A percentile compares a stretch with the other conserved stretches of the same genome.
phyloP scores from a whole-genome alignment of 2,329 filamentous ascomycete species.

The Stachybotrys elegans region DNA sequence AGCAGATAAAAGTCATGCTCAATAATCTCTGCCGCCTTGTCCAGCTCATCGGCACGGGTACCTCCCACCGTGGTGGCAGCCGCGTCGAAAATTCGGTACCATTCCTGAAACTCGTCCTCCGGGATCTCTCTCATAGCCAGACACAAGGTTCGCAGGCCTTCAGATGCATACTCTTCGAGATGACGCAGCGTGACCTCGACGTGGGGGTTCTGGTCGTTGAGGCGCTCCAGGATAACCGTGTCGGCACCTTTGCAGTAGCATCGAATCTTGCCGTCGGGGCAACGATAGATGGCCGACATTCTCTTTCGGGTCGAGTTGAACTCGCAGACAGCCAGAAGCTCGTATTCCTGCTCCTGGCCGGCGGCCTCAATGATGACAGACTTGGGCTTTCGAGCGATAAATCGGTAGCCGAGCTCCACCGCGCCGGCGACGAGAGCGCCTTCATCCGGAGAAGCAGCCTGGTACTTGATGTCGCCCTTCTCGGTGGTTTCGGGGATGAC shows the following conservation, averaged over 20 bases:
- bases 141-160: conserved; percentile 91
- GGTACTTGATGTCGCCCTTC: conserved; percentile 87
- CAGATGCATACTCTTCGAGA: conserved; percentile 96
- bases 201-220: conserved; percentile 76
- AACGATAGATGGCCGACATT: conserved; percentile 97
- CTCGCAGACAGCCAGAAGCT: conserved; percentile 93
- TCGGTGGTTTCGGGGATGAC: conserved; percentile 89
- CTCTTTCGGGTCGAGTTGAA: conserved; percentile 93
- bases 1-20: conserved; percentile 88
- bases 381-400: conserved; percentile 83
- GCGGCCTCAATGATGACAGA: conserved; percentile 78
- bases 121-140: conserved; percentile 90
- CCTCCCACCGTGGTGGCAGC: conserved; percentile 87
- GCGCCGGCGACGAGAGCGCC: conserved; percentile 95
- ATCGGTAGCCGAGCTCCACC: conserved; percentile 78
- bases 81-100: conserved; percentile 80
- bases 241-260: conserved; percentile 96
- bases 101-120: conserved; percentile 83
- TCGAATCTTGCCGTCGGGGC: conserved; percentile 90
- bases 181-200: conserved; percentile 89
- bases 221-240: conserved; percentile 90
- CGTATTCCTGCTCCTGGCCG: conserved; percentile 73
- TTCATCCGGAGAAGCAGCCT: conserved; percentile 95
- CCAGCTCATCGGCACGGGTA: conserved; percentile 87
- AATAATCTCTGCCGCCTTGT: conserved; percentile 94